Conservation (phyloP, 768 basidiomycete species). For the Tylopilus subfusipes region DNA sequence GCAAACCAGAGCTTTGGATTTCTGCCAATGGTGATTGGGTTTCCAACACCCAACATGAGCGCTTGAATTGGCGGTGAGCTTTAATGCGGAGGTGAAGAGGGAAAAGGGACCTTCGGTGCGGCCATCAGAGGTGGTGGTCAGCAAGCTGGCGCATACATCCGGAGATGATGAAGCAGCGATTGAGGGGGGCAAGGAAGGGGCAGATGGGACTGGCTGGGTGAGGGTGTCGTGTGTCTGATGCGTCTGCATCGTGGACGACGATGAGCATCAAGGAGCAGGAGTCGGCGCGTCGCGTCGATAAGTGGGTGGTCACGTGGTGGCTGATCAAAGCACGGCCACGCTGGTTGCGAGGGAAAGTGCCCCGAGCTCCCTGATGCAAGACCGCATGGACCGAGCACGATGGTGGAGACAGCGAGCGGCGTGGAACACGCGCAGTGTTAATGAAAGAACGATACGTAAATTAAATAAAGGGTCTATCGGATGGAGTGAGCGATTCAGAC, state of each 20-base stretch:
- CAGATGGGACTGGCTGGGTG: conserved; percentile 31
- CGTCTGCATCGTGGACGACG: conserved; percentile 17
- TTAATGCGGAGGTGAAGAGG: not conserved
- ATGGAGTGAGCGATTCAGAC: not conserved
- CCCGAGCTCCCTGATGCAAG: not conserved
- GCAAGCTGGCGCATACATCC: conserved; percentile 69
- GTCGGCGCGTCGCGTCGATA: conserved; percentile 10
- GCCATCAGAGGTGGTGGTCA: conserved; percentile 56
- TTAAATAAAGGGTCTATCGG: not conserved
- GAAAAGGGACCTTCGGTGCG: conserved; percentile 55
- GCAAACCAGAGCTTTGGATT: conserved; percentile 63
- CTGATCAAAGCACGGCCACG: not conserved
- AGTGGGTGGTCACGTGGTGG: conserved; percentile 11
- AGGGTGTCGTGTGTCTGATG: conserved; percentile 15
- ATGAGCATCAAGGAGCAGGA: not conserved
- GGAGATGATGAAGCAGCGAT: conserved; percentile 1
- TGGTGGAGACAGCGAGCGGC: conserved; percentile 10
- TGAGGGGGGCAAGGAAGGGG: conserved; percentile 17
- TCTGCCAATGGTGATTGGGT: conserved; percentile 67
- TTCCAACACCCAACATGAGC: conserved; percentile 56
- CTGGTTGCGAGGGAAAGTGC: conserved; percentile 13
- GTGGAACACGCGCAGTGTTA: conserved; percentile 4
- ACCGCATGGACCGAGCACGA: conserved; percentile 7
- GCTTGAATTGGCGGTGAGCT: conserved; percentile 29
- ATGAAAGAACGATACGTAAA: conserved; percentile 1